A percentile compares a stretch with the other conserved stretches of the same genome.
These are phyloP conservation scores for Phialocephala subalpina DNA, from an alignment of 2,329 filamentous ascomycete genomes.

Conservation along the genomic window DNA sequence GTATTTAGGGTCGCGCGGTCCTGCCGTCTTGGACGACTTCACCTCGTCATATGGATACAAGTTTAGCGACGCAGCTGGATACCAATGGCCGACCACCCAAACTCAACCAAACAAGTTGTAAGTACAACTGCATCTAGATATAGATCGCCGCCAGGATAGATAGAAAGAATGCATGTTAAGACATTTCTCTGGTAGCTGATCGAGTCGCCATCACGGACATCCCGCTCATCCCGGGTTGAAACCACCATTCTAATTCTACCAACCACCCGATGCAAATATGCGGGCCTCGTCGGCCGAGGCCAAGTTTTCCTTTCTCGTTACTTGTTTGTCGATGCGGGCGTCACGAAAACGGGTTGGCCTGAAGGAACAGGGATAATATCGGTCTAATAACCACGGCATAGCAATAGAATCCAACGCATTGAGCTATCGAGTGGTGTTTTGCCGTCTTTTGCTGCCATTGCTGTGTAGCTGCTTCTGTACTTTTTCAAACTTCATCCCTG, in stretches of 20 bases:
- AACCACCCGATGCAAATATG: neutral
- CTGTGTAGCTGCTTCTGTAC: neutral
- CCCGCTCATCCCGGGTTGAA: neutral
- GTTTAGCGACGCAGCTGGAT: conserved; percentile 92
- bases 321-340: conserved; percentile 18
- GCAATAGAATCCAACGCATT: neutral
- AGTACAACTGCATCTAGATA: conserved; percentile 48
- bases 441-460: neutral
- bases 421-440: neutral
- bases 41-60: conserved; percentile 98
- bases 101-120: conserved; percentile 83
- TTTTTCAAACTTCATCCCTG: neutral
- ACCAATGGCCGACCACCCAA: conserved; percentile 90
- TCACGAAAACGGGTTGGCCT: conserved; percentile 20
- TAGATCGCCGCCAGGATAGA: conserved; percentile 27
- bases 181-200: conserved; percentile 13
- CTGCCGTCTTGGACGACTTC: conserved; percentile 96
- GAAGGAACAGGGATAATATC: conserved; percentile 2
- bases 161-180: conserved; percentile 29
- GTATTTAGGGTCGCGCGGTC: conserved; percentile 85
- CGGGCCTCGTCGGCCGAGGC: conserved; percentile 2
- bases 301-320: conserved; percentile 8
- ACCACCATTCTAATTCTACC: neutral
- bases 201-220: neutral
- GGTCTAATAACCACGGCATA: neutral